Base-by-base conservation (phyloP, 352 stramenopile species). In the Phytophthora citricola region DNA sequence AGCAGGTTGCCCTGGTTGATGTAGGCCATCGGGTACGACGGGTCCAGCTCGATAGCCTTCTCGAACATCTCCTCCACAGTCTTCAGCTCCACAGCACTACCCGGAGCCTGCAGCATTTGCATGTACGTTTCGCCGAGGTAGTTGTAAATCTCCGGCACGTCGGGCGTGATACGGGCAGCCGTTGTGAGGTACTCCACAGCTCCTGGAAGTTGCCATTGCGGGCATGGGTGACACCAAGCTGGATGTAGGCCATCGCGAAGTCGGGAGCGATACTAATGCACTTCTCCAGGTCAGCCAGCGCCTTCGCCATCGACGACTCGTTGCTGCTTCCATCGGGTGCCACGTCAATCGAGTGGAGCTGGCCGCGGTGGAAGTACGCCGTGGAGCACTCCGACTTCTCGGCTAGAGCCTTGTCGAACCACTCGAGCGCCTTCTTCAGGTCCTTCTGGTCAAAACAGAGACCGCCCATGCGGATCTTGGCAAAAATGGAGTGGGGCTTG, bases 51-150 rank as follows among this genome's bases (percentile, higher is more conserved):
- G 27, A 92, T 91, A 15, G 86, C 84, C 69, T 92, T 91, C 45
- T 92, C 81, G 48, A 94, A 94, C 86, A 91, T 89, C 31, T 86
- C 68, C 51, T 91, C 78, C 24, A 93, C 83, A 6, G 69, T 74
- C 58, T 81, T 74, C 39, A 93, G 59, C 22, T 85, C 78, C 48
- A 92, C 72, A 15, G 54, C 39, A 44, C 72, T 77, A n/a, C 64
- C 75, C 0, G 83, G 82, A 15, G 75, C 39, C 69, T 91, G 81
- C 54, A 87, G 63, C 81, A 90, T 90, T 63, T 94, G 84, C 86
- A 94, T 92, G 73, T 92, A 93, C 52, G 83, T 94, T 67, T 94
- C 86, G 38, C 86, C 86, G n/a, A 94, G 63, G 66, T 94, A 94
- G 59, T 94, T 92, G 79, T 92, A 93, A 49, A 92, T 90, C 65